These are phyloP conservation scores for Gnomoniopsis sp. DNA, from an alignment of 2,329 filamentous ascomycete species.

Conservation along the genomic window DNA sequence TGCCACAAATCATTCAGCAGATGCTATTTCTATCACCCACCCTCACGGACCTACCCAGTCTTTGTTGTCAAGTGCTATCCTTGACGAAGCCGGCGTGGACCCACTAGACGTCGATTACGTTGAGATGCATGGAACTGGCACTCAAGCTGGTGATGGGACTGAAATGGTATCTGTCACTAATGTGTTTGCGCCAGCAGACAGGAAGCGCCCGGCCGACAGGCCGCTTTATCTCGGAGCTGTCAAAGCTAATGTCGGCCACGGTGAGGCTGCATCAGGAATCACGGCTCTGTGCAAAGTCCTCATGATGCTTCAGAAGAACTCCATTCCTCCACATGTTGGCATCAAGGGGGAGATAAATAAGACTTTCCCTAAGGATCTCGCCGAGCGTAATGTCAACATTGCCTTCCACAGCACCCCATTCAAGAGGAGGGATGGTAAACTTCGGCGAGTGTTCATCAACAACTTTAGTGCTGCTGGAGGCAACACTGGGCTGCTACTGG, in stretches of 20 bases:
- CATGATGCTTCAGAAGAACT: constrained; percentile 60
- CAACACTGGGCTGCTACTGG: constrained; percentile 64
- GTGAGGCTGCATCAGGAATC: constrained; percentile 58
- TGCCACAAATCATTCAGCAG: constrained; percentile 77
- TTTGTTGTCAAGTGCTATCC: constrained; percentile 64
- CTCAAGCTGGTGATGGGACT: constrained; percentile 76
- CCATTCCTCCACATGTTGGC: constrained; percentile 63
- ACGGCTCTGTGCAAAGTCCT: constrained; percentile 64
- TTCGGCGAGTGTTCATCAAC: constrained; percentile 55
- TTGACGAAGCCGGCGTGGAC: constrained; percentile 71
- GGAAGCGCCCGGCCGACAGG: constrained; percentile 43
- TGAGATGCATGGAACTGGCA: constrained; percentile 88
- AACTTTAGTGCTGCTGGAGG: constrained; percentile 71
- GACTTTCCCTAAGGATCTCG: constrained; percentile 54
- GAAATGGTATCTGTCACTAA: constrained; percentile 76
- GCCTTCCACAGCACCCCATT: constrained; percentile 51
- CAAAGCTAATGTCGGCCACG: constrained; percentile 64
- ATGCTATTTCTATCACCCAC: constrained; percentile 79
- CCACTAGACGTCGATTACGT: constrained; percentile 77
- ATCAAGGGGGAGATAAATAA: constrained; percentile 64
- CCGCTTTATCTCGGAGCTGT: constrained; percentile 60
- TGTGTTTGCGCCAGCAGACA: constrained; percentile 45
- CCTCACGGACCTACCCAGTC: constrained; percentile 77
- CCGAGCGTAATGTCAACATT: constrained; percentile 56
- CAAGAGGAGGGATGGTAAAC: constrained; percentile 43